Evolutionary conservation across 352 stramenopile species (phyloP), one percentile per base, ranked within the genome.

Genomic region (Pilasporangium apinafurcum): DNA sequence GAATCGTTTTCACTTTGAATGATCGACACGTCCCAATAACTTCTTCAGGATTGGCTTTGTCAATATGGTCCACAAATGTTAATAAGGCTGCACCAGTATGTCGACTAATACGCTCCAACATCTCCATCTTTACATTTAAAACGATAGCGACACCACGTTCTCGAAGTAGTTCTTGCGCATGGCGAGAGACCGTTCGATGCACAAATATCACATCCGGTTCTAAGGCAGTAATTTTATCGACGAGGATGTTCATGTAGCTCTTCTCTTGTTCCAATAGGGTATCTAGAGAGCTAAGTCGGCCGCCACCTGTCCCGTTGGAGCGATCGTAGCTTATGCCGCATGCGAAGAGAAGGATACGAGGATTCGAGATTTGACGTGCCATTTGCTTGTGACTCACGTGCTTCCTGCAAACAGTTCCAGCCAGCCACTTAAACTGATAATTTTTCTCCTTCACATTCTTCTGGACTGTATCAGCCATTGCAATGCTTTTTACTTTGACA

Each of bases 321-420:
- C 95, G 82, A 21, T 96, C 95, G 56, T 98, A 99, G 59, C 97
- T 97, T 47, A 99, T 98, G 31, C 91, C 92, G 18, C 92, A 96
- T 33, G 69, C 86, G 31, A 99, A 72, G 9, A 98, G 74, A 57
- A 99, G 76, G n/a, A 99, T 98, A n/a, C 91, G 87, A 10, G 95
- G 95, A 43, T 98, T 97, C n/a, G 80, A 48, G 13, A 98, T 83
- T 28, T 87, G 70, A 14, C 80, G 75, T 1, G 91, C 74, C 95
- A 98, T 99, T 65, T 88, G 82, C 57, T 98, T 98, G 72, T 99
- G 95, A 28, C 78, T 96, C 18, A 98, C 74, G 44, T 97, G 96
- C 56, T 98, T 99, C 33, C 86, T 73, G 48, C 97, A 99, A 0
- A 98, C 67, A 29, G 97, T 80, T 22, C 96, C 96, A 43, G 94